Conservation (phyloP, 2,329 filamentous ascomycete genomes). For the Byssothecium circinans region DNA sequence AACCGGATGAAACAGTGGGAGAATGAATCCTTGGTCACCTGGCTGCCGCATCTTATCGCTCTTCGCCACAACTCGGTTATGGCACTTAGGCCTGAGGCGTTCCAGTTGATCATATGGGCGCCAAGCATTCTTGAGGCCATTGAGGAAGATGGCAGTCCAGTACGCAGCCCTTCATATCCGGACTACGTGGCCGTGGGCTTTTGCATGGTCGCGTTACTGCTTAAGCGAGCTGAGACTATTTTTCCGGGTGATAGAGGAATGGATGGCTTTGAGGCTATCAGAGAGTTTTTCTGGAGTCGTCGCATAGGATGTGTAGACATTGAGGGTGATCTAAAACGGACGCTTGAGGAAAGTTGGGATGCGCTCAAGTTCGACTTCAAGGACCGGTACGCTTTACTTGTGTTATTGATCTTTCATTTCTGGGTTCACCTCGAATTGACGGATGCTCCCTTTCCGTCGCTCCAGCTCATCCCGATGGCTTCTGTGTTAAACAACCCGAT, state of each 20-base stretch:
- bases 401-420: not conserved
- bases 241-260: not conserved
- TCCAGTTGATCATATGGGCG: constrained; percentile 1
- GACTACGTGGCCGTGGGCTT: constrained; percentile 1
- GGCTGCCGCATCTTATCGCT: constrained; percentile 4
- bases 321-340: not conserved
- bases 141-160: not conserved
- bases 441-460: not conserved
- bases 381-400: not conserved
- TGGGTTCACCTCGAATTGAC: not conserved
- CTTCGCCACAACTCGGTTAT: not conserved
- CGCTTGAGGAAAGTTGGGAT: not conserved
- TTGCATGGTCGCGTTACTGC: not conserved
- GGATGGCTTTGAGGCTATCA: not conserved
- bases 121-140: not conserved
- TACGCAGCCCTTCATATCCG: not conserved
- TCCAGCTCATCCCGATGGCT: constrained; percentile 1
- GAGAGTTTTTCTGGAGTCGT: not conserved
- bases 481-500: not conserved
- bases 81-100: not conserved
- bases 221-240: not conserved
- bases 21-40: not conserved
- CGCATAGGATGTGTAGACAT: not conserved
- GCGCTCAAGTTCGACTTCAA: not conserved
- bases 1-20: not conserved